Base-by-base conservation (phyloP, 192 early-diverging fungal species). In the Diversispora epigaea region DNA sequence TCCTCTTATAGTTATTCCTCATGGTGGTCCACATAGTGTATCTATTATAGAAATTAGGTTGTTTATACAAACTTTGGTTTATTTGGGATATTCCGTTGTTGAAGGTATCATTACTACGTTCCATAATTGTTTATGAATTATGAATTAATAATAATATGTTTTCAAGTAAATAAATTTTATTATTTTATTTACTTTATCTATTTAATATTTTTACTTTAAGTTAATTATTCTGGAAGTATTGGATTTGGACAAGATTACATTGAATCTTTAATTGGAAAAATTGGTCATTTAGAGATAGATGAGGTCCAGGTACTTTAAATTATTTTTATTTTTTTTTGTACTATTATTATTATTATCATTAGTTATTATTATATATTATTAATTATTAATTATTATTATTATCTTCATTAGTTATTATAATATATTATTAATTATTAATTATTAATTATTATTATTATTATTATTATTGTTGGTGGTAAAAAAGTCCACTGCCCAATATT, bases 171-270 rank as follows among this genome's bases (percentile, higher is more conserved):
- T 75, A 8, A 43, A 60, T 54, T 39, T 4, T 68, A 43, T 45
- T 21, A 4, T 22, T 43, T 8, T 4, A 44, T 58, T 32, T n/a
- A n/a, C 17, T 14, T 44, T 21, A 10, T 75, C 17, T 6, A 32
- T 4, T 21, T 68, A 19, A 3, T 39, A 10, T 47, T 66, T 15
- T 52, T 55, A 22, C 68, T 83, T 41, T 63, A 86, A 77, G 87
- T 92, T 73, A 95, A 95, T 76, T 95, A 91, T 77, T 88, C 91
- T 3, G 93, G 93, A 15, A 91, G 90, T 58, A 79, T 86, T 61
- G 93, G 93, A 19, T 94, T 86, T 80, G 93, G 93, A n/a, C 88
- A 93, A 68, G 81, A 84, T 45, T 81, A 84, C 22, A 81, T 94
- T 6, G 81, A 90, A 39, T 79, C 77, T 41, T 80, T 93, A 60